Conservation (phyloP, 768 basidiomycete genomes). For the Tubosaeta sp. region DNA sequence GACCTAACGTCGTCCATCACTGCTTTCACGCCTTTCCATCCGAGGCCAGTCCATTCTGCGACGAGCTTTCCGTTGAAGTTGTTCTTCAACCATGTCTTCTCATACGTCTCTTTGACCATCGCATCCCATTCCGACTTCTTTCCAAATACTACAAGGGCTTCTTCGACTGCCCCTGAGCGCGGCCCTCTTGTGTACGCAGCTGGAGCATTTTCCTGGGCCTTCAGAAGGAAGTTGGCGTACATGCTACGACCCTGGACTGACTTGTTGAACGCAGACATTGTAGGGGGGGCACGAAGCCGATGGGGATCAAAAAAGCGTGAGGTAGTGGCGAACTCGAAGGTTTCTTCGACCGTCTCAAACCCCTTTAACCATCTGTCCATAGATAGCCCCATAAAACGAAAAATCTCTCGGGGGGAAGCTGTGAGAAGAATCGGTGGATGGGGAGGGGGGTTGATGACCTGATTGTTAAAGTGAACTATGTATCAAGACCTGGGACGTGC, state of each 20-base stretch:
- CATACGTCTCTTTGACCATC: conserved; percentile 25
- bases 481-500: background rate
- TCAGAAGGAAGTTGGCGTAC: conserved; percentile 56
- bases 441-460: conserved; percentile 28
- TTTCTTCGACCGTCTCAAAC: conserved; percentile 49
- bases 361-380: conserved; percentile 48
- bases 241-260: conserved; percentile 46
- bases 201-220: conserved; percentile 33
- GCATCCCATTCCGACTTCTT: conserved; percentile 47
- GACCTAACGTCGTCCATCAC: conserved; percentile 50
- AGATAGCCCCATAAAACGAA: conserved; percentile 55
- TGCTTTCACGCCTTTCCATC: conserved; percentile 43
- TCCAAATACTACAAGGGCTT: conserved; percentile 50
- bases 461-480: conserved; percentile 12
- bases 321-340: conserved; percentile 55
- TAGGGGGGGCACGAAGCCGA: conserved; percentile 29
- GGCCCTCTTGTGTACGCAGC: conserved; percentile 10
- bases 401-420: conserved; percentile 44
- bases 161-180: conserved; percentile 30
- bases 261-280: conserved; percentile 38
- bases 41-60: conserved; percentile 51
- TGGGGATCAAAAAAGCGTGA: conserved; percentile 51
- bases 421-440: conserved; percentile 46
- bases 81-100: conserved; percentile 35
- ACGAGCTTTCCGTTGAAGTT: conserved; percentile 49